A percentile compares a stretch with the other conserved stretches of the same genome.
These are phyloP conservation scores for Fistulifera pelliculosa DNA, from an alignment of 108 stramenopile genomes.

Conservation along the genomic window DNA sequence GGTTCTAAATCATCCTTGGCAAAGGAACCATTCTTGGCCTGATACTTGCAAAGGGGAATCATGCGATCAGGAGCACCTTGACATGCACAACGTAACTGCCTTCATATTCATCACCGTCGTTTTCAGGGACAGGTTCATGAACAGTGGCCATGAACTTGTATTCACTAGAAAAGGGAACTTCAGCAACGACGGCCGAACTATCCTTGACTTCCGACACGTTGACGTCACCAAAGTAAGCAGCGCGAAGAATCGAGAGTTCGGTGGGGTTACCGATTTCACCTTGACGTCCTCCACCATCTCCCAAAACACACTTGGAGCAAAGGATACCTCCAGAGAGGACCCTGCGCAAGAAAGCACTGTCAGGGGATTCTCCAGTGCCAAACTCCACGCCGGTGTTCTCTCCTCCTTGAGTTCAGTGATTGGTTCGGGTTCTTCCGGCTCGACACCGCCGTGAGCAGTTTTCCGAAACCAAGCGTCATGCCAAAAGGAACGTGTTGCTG, in stretches of 20 bases:
- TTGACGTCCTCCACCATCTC: slow-evolving; percentile 54
- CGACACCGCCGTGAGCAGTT: slow-evolving; percentile 30
- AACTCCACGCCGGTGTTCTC: slow-evolving; percentile 17
- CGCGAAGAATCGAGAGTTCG: slow-evolving; percentile 75
- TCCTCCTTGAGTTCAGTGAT: not conserved
- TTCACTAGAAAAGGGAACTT: slow-evolving; percentile 67
- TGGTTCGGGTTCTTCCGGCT: slow-evolving; percentile 4
- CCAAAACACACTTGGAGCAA: slow-evolving; percentile 69
- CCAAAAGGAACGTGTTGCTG: slow-evolving; percentile 16
- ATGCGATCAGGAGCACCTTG: slow-evolving; percentile 93
- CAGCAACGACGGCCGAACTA: slow-evolving; percentile 52
- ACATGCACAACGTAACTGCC: slow-evolving; percentile 61
- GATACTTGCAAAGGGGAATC: slow-evolving; percentile 58
- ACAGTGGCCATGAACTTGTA: slow-evolving; percentile 73
- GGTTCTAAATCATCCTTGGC: slow-evolving; percentile 51
- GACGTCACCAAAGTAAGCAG: slow-evolving; percentile 62
- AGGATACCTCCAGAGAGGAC: slow-evolving; percentile 65
- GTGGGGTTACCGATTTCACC: slow-evolving; percentile 87
- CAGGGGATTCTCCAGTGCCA: slow-evolving; percentile 46
- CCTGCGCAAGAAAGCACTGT: slow-evolving; percentile 40
- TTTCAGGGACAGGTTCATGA: slow-evolving; percentile 32
- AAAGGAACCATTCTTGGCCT: slow-evolving; percentile 43
- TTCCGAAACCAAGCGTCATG: slow-evolving; percentile 2
- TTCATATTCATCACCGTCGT: slow-evolving; percentile 34
- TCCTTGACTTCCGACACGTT: slow-evolving; percentile 56